Evolutionary conservation across 164 flowering plant genomes (phyloP).

Genomic region (Vitis riparia): DNA sequence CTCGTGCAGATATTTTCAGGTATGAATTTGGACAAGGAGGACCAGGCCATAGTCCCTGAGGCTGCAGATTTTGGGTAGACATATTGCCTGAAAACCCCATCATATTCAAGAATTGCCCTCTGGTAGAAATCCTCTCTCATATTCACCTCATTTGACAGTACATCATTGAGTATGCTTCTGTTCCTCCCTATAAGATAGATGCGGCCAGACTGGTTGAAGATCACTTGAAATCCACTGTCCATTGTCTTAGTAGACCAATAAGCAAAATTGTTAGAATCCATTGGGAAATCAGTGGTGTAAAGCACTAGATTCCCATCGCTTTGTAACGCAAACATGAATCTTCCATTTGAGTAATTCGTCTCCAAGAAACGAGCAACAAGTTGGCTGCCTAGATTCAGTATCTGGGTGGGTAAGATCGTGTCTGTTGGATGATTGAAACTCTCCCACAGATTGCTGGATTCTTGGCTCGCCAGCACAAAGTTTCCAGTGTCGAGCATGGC

Average conservation of each 20-base stretch:
- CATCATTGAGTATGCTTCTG: not conserved
- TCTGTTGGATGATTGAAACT: slow-evolving; percentile 14
- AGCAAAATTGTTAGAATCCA: not conserved
- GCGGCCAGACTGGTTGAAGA: not conserved
- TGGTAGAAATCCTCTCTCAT: not conserved
- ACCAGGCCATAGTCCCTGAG: not conserved
- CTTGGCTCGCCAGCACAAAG: slow-evolving; percentile 1
- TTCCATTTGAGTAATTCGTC: slow-evolving; percentile 12
- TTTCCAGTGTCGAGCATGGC: not conserved
- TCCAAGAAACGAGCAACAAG: slow-evolving; percentile 1
- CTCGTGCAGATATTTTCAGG: not conserved
- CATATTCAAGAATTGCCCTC: too few species aligned
- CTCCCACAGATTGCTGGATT: slow-evolving; percentile 6
- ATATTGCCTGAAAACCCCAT: not conserved
- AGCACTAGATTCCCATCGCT: slow-evolving; percentile 10
- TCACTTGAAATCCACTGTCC: not conserved
- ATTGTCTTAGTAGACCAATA: not conserved
- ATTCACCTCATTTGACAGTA: not conserved
- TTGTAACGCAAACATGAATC: not conserved
- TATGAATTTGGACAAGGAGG: not conserved
- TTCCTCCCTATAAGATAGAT: not conserved
- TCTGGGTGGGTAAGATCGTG: slow-evolving; percentile 2
- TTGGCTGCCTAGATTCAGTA: not conserved
- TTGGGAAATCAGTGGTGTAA: not conserved
- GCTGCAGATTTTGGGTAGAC: not conserved